Conservation (phyloP, 495 filamentous ascomycete species). For the Evernia prunastri region DNA sequence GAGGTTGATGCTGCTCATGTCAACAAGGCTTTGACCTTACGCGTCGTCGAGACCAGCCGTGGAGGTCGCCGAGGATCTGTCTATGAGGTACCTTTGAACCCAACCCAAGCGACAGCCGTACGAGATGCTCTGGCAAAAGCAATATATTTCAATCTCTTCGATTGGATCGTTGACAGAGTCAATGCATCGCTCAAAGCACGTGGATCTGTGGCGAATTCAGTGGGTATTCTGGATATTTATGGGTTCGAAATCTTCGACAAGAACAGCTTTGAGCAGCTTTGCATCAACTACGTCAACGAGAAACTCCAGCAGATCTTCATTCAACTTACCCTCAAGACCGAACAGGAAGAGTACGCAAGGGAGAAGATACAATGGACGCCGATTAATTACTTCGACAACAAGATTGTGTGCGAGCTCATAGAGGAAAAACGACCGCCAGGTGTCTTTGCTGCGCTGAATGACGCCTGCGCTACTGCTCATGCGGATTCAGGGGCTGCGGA, state of each 20-base stretch:
- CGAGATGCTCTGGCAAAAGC: slow-evolving; percentile 90
- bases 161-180: slow-evolving; percentile 95
- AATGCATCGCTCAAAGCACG: slow-evolving; percentile 83
- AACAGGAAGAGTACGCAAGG: slow-evolving; percentile 95
- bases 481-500: slow-evolving; percentile 92
- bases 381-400: slow-evolving; percentile 99
- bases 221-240: slow-evolving; percentile 99
- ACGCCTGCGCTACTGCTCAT: slow-evolving; percentile 94
- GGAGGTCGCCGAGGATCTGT: slow-evolving; percentile 73
- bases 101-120: slow-evolving; percentile 83
- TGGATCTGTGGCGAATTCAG: slow-evolving; percentile 67
- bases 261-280: slow-evolving; percentile 98
- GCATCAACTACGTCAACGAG: slow-evolving; percentile 99
- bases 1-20: slow-evolving; percentile 78
- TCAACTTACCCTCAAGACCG: slow-evolving; percentile 90
- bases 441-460: slow-evolving; percentile 92
- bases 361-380: slow-evolving; percentile 99
- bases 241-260: slow-evolving; percentile 99
- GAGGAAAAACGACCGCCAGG: slow-evolving; percentile 88
- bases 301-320: slow-evolving; percentile 99
- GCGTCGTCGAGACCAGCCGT: slow-evolving; percentile 81
- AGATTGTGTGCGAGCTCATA: slow-evolving; percentile 95
- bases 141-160: slow-evolving; percentile 96
- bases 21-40: slow-evolving; percentile 80
- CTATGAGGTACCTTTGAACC: slow-evolving; percentile 90